These are phyloP conservation scores for Nakazawaea ernobii DNA, from an alignment of 805 yeast genomes.

Conservation along the genomic window DNA sequence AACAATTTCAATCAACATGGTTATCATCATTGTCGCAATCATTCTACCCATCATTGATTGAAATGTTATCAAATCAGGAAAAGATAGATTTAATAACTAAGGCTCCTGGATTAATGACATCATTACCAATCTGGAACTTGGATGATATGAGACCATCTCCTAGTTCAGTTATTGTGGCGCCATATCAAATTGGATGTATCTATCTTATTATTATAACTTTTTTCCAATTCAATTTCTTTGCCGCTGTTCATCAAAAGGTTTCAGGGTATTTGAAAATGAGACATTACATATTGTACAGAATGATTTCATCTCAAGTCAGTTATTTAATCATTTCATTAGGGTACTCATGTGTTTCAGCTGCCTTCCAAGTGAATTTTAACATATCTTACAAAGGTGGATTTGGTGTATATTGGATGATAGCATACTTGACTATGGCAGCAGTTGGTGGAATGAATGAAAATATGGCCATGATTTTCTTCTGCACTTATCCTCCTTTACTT, in stretches of 20 bases:
- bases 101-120: conserved; percentile 22
- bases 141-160: conserved; percentile 44
- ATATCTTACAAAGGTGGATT: conserved; percentile 56
- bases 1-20: neutral
- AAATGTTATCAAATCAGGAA: conserved; percentile 18
- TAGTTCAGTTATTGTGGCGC: conserved; percentile 48
- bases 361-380: conserved; percentile 57
- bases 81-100: conserved; percentile 12
- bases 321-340: conserved; percentile 50
- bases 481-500: conserved; percentile 53
- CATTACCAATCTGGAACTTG: conserved; percentile 28
- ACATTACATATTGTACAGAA: conserved; percentile 47
- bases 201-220: conserved; percentile 62
- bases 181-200: conserved; percentile 66
- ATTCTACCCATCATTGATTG: conserved; percentile 21
- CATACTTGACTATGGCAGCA: conserved; percentile 65
- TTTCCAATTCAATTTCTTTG: conserved; percentile 57
- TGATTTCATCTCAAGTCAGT: conserved; percentile 42
- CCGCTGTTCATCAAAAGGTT: conserved; percentile 43
- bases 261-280: conserved; percentile 37
- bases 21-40: neutral
- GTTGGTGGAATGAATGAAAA: conserved; percentile 75
- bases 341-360: conserved; percentile 55
- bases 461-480: conserved; percentile 44
- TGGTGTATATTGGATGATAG: conserved; percentile 66